Evolutionary conservation across 164 flowering plant genomes (phyloP).

Genomic region (Stephania cephalantha): DNA sequence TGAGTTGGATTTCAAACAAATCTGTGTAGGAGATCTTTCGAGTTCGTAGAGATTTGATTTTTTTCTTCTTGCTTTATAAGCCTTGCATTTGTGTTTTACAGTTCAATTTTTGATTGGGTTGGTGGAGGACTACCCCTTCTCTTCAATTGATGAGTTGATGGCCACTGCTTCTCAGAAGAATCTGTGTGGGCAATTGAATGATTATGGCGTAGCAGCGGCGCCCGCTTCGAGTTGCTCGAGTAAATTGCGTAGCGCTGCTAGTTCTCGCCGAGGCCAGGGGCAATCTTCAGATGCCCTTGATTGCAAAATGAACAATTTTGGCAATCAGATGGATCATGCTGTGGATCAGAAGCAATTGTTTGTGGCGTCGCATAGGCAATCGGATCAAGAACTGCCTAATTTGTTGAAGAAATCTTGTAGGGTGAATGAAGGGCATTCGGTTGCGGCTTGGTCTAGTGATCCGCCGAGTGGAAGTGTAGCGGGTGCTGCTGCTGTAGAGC

Average conservation of each 20-base stretch:
- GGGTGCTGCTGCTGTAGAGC: slow-evolving; percentile 17
- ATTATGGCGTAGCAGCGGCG: slow-evolving; percentile 16
- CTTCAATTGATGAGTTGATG: too few relatives aligned
- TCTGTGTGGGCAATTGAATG: slow-evolving; percentile 9
- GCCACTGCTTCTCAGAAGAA: slow-evolving; percentile 3
- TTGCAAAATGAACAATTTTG: slow-evolving; percentile 12
- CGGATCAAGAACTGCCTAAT: slow-evolving; percentile 23
- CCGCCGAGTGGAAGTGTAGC: slow-evolving; percentile 11
- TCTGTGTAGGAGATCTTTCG: slow-evolving; percentile 1
- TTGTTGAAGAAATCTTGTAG: slow-evolving; percentile 18
- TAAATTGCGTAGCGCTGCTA: slow-evolving; percentile 29
- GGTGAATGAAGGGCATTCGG: slow-evolving; percentile 25
- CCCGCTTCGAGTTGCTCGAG: slow-evolving; percentile 13
- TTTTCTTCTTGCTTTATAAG: not conserved
- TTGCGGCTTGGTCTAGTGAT: slow-evolving; percentile 11
- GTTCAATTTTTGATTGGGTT: slow-evolving; percentile 6
- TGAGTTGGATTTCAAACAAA: slow-evolving; percentile 6
- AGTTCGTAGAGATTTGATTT: not conserved
- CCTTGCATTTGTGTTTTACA: not conserved
- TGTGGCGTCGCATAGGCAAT: slow-evolving; percentile 2
- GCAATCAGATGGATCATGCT: slow-evolving; percentile 9
- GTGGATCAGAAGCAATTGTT: slow-evolving; percentile 21
- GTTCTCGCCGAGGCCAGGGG: slow-evolving; percentile 23
- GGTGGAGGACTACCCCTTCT: slow-evolving; percentile 20
- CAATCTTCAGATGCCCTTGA: slow-evolving; percentile 20